Conservation (phyloP, 2,329 filamentous ascomycete genomes). For the Polytolypa hystricis region DNA sequence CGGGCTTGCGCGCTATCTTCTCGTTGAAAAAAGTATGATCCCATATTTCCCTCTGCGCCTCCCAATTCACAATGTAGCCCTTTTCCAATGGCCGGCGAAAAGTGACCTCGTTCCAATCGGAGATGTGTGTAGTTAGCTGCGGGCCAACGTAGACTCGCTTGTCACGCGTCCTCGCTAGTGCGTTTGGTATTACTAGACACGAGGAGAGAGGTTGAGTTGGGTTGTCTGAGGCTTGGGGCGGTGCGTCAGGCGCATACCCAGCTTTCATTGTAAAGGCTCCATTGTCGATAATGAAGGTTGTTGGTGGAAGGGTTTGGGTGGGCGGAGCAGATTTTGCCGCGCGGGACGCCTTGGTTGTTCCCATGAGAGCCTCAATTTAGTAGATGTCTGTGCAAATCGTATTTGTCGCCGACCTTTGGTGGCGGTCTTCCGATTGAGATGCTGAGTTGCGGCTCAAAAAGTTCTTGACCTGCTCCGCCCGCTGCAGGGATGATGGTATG, state of each 20-base stretch:
- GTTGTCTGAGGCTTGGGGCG: slow-evolving; percentile 20
- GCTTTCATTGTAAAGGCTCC: slow-evolving; percentile 87
- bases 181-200: slow-evolving; percentile 73
- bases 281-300: slow-evolving; percentile 84
- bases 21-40: slow-evolving; percentile 72
- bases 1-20: slow-evolving; percentile 46
- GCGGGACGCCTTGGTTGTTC: slow-evolving; percentile 25
- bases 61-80: slow-evolving; percentile 93
- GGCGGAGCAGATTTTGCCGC: slow-evolving; percentile 42
- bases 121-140: slow-evolving; percentile 60
- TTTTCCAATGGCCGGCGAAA: slow-evolving; percentile 88
- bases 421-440: too few relatives aligned
- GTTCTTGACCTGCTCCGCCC: too few relatives aligned
- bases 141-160: slow-evolving; percentile 68
- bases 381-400: too few relatives aligned
- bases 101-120: slow-evolving; percentile 77
- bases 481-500: too few relatives aligned
- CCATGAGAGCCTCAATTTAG: too few relatives aligned
- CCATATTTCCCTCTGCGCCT: slow-evolving; percentile 91
- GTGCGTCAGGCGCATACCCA: slow-evolving; percentile 51
- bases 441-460: too few relatives aligned
- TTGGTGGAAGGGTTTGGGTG: slow-evolving; percentile 42
- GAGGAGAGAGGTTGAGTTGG: slow-evolving; percentile 29
- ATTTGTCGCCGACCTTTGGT: too few relatives aligned
- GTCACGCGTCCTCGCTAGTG: slow-evolving; percentile 71